Conservation (phyloP, 2,329 filamentous ascomycete species). For the Dactylellina drechsleri region DNA sequence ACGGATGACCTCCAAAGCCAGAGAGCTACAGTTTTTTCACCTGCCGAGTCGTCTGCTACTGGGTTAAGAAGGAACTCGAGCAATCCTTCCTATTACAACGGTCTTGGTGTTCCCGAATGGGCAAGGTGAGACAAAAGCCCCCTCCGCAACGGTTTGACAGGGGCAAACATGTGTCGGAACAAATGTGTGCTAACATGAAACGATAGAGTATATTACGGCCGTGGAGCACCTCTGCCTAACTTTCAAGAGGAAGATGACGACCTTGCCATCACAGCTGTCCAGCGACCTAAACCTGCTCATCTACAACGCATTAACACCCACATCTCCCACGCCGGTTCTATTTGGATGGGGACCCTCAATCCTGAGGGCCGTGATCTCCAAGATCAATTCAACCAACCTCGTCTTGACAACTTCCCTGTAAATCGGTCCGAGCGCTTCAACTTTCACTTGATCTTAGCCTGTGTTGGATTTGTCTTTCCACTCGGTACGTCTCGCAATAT, state of each 20-base stretch:
- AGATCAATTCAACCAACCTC: slow-evolving; percentile 56
- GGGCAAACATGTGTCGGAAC: slow-evolving; percentile 33
- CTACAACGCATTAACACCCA: slow-evolving; percentile 47
- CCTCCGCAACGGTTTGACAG: slow-evolving; percentile 36
- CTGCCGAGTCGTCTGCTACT: slow-evolving; percentile 21
- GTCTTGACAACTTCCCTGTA: slow-evolving; percentile 56
- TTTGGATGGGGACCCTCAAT: slow-evolving; percentile 54
- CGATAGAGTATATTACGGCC: slow-evolving; percentile 55
- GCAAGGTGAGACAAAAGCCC: slow-evolving; percentile 53
- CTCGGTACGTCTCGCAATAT: slow-evolving; percentile 54
- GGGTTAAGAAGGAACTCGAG: slow-evolving; percentile 45
- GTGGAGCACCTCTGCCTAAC: slow-evolving; percentile 49
- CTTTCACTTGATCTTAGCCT: slow-evolving; percentile 58
- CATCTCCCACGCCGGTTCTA: slow-evolving; percentile 36
- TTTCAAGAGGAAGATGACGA: slow-evolving; percentile 49
- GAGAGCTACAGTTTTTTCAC: slow-evolving; percentile 46
- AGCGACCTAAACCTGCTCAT: slow-evolving; percentile 43
- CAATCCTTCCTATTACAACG: slow-evolving; percentile 51
- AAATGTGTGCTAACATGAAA: slow-evolving; percentile 51
- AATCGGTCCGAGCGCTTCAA: slow-evolving; percentile 56
- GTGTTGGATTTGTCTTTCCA: slow-evolving; percentile 58
- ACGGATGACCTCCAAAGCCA: slow-evolving; percentile 45
- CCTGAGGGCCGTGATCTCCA: slow-evolving; percentile 53
- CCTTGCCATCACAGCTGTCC: slow-evolving; percentile 43
- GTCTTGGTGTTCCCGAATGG: slow-evolving; percentile 53